These are phyloP conservation scores for Globisporangium orthogonon DNA, from an alignment of 352 stramenopile species.

Conservation along the genomic window DNA sequence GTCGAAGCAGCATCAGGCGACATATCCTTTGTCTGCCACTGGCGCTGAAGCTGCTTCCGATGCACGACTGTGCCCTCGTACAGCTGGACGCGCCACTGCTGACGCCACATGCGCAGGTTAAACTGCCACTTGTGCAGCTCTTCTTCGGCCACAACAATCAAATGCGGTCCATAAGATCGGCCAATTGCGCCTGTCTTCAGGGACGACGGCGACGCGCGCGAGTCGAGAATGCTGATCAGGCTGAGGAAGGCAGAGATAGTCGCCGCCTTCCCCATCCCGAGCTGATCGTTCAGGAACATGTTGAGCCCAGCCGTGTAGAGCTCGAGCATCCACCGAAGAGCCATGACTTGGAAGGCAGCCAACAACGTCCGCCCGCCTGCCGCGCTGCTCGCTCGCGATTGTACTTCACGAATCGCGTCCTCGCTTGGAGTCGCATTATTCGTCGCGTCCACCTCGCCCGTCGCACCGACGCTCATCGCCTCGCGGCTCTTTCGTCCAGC, in stretches of 20 bases:
- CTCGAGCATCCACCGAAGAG: slow-evolving; percentile 77
- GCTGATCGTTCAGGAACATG: slow-evolving; percentile 79
- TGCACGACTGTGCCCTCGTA: slow-evolving; percentile 34
- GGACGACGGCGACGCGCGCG: background rate
- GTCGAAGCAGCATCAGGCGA: background rate
- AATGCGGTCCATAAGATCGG: slow-evolving; percentile 35
- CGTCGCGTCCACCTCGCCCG: background rate
- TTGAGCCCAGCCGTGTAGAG: slow-evolving; percentile 60
- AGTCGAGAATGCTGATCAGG: slow-evolving; percentile 33
- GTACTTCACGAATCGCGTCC: slow-evolving; percentile 12
- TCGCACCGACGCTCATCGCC: slow-evolving; percentile 19
- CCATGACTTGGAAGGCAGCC: slow-evolving; percentile 67
- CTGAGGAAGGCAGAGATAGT: slow-evolving; percentile 74
- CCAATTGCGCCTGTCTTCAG: background rate
- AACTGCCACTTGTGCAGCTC: slow-evolving; percentile 81
- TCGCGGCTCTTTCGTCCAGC: slow-evolving; percentile 40
- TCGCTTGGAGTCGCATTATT: background rate
- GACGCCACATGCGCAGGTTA: slow-evolving; percentile 54
- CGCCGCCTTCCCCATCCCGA: slow-evolving; percentile 81
- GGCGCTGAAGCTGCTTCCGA: slow-evolving; percentile 36
- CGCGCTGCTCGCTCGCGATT: slow-evolving; percentile 5
- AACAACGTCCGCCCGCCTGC: slow-evolving; percentile 36
- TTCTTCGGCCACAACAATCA: slow-evolving; percentile 70
- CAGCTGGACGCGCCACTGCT: slow-evolving; percentile 47
- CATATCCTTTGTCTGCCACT: slow-evolving; percentile 40